Base-by-base conservation (phyloP, 1,139 yeast species). In the Pichia sp. region DNA sequence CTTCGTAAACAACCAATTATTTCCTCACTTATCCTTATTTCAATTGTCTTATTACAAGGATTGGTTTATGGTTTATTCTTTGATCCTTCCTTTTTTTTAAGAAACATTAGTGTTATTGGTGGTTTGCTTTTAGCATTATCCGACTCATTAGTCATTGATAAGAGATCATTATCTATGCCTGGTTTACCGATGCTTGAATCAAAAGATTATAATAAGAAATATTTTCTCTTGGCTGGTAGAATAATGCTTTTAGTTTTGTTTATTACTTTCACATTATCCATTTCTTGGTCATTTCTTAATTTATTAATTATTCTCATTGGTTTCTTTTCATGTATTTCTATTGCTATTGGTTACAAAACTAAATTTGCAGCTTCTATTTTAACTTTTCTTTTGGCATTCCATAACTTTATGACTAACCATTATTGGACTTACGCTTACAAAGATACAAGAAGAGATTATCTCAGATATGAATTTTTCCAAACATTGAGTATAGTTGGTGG, bases 401-500 rank as follows among this genome's bases (percentile, higher is more conserved):
- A 86, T 69, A 89, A 91, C 64, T 63, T 87, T 44, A 65, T 82
- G 38, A 78, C 82, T 50, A 91, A 91, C 68, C 89, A 88, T 56
- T 91, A 88, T 70, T 91, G 98, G 98, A 69, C 76, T 43, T 80
- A 78, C 60, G 73, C 75, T 36, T 62, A 78, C 39, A 74, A 72
- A 48, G 87, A 83, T 57, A 78, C 93, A 25, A 78, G 82, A 64
- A 79, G 96, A 58, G 98, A 91, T 65, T 86, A 81, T 64, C 69
- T 88, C 62, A 85, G 87, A 62, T 91, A 89, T 63, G 97, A 88
- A 62, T 87, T 86, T 63, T 91, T 86, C 74, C 98, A 91, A 67
- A 87, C 95, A 33, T 72, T 91, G 59, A 83, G 95, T 46, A 91
- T 91, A 61, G 91, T 91, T 45, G 98, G 98, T 41, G 98, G 97